A percentile compares a stretch with the other conserved stretches of the same genome.
phyloP scores from a whole-genome alignment of 441 rosid genomes.

The Gossypium laxum region DNA sequence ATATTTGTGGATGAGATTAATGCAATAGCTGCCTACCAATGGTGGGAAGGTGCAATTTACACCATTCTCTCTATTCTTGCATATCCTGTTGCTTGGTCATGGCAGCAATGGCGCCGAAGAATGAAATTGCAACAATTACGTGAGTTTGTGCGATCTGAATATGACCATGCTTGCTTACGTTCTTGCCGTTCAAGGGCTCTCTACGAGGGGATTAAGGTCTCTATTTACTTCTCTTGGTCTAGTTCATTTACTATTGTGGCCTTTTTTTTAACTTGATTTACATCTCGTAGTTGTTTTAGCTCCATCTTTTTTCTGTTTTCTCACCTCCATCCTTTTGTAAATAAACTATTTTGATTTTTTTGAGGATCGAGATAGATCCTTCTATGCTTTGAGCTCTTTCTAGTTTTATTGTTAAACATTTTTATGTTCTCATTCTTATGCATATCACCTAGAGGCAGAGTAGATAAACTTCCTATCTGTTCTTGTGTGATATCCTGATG shows the following conservation, averaged over 20 bases:
- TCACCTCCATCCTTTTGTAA: background rate
- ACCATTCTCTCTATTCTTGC: conserved; percentile 72
- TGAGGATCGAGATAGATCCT: background rate
- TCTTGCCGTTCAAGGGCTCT: conserved; percentile 99
- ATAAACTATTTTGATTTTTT: background rate
- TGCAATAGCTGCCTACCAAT: conserved; percentile 88
- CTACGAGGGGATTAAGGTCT: conserved; percentile 94
- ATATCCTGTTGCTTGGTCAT: conserved; percentile 95
- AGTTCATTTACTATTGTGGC: no score
- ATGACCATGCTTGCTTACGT: conserved; percentile 96
- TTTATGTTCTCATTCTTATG: background rate
- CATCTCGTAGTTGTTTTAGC: background rate
- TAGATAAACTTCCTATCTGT: background rate
- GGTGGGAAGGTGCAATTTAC: conserved; percentile 99
- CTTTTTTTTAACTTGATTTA: background rate
- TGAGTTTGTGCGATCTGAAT: conserved; percentile 96
- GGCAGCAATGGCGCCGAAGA: conserved; percentile 98
- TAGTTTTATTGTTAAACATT: background rate
- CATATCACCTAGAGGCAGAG: background rate
- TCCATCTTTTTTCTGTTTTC: background rate
- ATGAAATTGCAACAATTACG: conserved; percentile 80
- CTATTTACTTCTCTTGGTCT: conserved; percentile 15
- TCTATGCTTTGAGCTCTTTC: background rate
- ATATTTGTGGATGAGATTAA: conserved; percentile 93
- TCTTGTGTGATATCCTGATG: background rate